Base-by-base conservation (phyloP, 1,139 yeast species). In the Spathaspora sp. region DNA sequence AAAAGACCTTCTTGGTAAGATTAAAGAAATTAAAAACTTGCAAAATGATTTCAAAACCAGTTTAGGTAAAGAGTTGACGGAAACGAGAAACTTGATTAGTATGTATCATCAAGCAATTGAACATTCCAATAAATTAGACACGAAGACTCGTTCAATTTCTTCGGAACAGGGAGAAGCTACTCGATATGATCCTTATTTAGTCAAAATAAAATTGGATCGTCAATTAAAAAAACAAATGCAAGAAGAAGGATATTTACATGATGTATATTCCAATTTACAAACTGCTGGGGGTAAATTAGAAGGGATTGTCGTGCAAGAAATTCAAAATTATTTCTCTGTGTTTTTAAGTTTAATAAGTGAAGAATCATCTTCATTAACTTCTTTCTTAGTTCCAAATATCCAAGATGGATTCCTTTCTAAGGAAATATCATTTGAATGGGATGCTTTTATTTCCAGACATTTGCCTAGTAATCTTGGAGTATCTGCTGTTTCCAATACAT, bases 371-470 rank as follows among this genome's bases (percentile, higher is more conserved):
- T 71, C 85, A 33, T 81, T 86, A 15, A 80, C 84, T 51, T 82
- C 83, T 53, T 76, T 76, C 47, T 71, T 89, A 50, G 74, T 86
- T 37, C 83, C 89, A 8, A 84, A 81, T 61, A 67, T 90, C 47
- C 82, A 84, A 55, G 67, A 78, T 44, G 96, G 97, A 1, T 84
- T 89, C 55, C 79, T 89, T 50, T 77, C 86, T 38, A 84, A 86
- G 59, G 93, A 87, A 52, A 82, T 96, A 9, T 75, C 81, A 27
- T 81, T 82, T 60, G 99, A 93, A 70, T 93, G 98, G 97, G 90
- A 87, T 52, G 78, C 87, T 25, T 93, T 89, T 55, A 80, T 90
- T 46, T 68, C 81, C 20, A 78, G 85, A 50, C 90, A 90, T 64
- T 72, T 82, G 45, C 74, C 78, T 15, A 63, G 67, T 6, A 57